Evolutionary conservation across 805 yeast species (phyloP), one percentile per base, ranked within the genome.

Genomic region (Clavispora vitiphila): DNA sequence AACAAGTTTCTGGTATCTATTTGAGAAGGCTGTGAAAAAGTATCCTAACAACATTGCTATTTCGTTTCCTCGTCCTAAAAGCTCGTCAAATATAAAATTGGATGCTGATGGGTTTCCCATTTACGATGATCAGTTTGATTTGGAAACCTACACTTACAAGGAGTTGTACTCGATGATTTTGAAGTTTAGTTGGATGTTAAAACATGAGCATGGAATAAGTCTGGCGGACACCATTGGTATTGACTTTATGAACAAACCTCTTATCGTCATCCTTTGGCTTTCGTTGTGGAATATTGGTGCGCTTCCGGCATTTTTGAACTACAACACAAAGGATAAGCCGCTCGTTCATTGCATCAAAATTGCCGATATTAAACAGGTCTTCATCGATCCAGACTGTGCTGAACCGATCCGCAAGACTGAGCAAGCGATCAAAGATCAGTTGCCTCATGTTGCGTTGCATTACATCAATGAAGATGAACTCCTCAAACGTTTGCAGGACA

Each of bases 241-340:
- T 34, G 83, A 82, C 54, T 83, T 79, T 56, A 83, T 86, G 55
- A 90, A 90, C 62, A 87, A 84, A 57, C 96, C 96, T 2, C 67
- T 88, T 47, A 86, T 86, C 54, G 63, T 90, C 12, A 72, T 89
- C 40, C 58, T 85, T 31, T 86, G 96, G 95, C 72, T 86, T 41
- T 85, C 96, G 0, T 64, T 85, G 37, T 90, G 96, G 96, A 86
- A 87, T 54, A 71, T 90, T 40, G 97, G 97, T 34, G 96, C 96
- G 1, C 62, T 74, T 8, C 96, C 96, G 0, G 89, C 96, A 0
- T 84, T 91, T 53, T 66, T 91, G 54, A 90, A 90, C 65, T 86
- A 81, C 65, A 90, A 89, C 60, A 72, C 83, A 37, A 70, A 74
- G 39, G 89, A 87, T 20, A 72, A 74, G 39, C 84, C 96, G 1